A percentile compares a stretch with the other conserved stretches of the same genome.
Conservation (phyloP, 768 basidiomycete species). For the Mycena pura region DNA sequence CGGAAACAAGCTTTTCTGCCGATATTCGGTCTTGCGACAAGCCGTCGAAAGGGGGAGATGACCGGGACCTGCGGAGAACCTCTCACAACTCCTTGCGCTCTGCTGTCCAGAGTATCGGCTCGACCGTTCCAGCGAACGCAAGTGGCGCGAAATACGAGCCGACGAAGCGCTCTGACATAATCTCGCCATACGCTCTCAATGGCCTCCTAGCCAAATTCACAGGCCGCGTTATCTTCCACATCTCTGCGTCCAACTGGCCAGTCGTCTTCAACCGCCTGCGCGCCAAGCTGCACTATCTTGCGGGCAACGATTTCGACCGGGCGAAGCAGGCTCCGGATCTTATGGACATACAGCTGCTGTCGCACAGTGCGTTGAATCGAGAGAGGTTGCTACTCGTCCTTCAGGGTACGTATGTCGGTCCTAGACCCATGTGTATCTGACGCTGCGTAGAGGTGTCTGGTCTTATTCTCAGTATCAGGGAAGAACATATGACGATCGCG, state of each 20-base stretch:
- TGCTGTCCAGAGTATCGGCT: conserved; percentile 38
- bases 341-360: conserved; percentile 78
- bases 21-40: no score
- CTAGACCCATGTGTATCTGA: no score
- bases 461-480: conserved; percentile 82
- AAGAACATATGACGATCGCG: conserved; percentile 76
- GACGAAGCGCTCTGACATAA: conserved; percentile 66
- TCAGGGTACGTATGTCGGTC: conserved; percentile 54
- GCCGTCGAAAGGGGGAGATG: conserved; percentile 13
- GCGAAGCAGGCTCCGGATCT: conserved; percentile 60
- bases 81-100: conserved; percentile 4
- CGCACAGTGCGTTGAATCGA: conserved; percentile 77
- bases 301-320: conserved; percentile 38
- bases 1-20: no score
- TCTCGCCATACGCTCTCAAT: conserved; percentile 61
- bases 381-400: conserved; percentile 72
- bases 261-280: conserved; percentile 77
- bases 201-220: conserved; percentile 72
- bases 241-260: conserved; percentile 89
- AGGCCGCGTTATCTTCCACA: conserved; percentile 81
- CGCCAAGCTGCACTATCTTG: conserved; percentile 71
- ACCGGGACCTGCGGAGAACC: background rate
- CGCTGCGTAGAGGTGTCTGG: conserved; percentile 71
- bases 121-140: conserved; percentile 47
- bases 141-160: conserved; percentile 58